Conservation (phyloP, 352 stramenopile species). For the Phytophthora megakarya region DNA sequence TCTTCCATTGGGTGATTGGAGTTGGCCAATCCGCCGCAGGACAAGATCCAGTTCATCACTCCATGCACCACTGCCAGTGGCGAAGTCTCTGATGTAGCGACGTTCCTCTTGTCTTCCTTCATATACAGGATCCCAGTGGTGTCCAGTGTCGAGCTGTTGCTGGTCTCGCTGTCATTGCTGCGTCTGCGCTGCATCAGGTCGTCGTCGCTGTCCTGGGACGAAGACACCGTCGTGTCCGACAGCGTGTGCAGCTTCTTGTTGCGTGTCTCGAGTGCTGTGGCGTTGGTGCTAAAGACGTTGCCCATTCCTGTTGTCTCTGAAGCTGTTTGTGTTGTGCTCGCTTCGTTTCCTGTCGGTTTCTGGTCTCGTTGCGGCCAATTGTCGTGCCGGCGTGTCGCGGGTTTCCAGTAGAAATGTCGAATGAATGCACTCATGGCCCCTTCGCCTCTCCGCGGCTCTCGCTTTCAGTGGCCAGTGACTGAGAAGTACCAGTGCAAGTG, state of each 20-base stretch:
- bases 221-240: constrained; percentile 59
- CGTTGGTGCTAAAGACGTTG: constrained; percentile 27
- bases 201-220: constrained; percentile 44
- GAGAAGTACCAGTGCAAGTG: background rate
- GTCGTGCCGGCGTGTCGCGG: constrained; percentile 28
- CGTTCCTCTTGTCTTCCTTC: constrained; percentile 1
- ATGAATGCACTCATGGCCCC: constrained; percentile 1
- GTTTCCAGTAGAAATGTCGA: constrained; percentile 31
- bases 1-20: constrained; percentile 12
- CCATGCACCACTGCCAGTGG: constrained; percentile 13
- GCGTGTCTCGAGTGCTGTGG: background rate
- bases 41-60: constrained; percentile 24
- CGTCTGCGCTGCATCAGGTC: constrained; percentile 23
- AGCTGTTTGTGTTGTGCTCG: background rate
- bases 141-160: background rate
- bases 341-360: constrained; percentile 9
- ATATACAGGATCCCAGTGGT: constrained; percentile 6
- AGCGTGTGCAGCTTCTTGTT: constrained; percentile 51
- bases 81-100: background rate
- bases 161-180: constrained; percentile 2
- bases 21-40: constrained; percentile 9
- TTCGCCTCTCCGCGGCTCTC: background rate
- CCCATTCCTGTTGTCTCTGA: constrained; percentile 23
- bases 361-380: constrained; percentile 13
- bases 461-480: background rate